A percentile compares a stretch with the other conserved stretches of the same genome.
Evolutionary conservation across 225 moss, liverwort and hornwort species (phyloP).

Genomic region (Straminergon stramineum): DNA sequence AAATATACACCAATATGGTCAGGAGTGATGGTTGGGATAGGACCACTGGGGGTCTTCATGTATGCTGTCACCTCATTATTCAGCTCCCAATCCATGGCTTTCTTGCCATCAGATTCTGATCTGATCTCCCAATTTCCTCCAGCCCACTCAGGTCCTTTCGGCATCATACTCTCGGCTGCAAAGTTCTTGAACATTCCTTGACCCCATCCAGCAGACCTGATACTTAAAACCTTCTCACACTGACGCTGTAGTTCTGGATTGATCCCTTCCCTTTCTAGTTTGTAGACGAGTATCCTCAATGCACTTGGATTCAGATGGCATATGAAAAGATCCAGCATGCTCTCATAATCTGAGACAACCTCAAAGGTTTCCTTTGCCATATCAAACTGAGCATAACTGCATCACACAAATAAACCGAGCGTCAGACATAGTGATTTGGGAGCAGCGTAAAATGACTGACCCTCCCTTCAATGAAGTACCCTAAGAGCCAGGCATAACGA

Average conservation of each 20-base stretch:
- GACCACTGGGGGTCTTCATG: slow-evolving; percentile 87
- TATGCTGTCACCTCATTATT: slow-evolving; percentile 98
- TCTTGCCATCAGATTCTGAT: slow-evolving; percentile 62
- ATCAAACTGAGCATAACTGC: slow-evolving; percentile 95
- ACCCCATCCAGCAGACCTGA: slow-evolving; percentile 85
- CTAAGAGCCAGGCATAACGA: neutral
- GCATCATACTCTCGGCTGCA: slow-evolving; percentile 96
- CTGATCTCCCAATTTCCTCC: slow-evolving; percentile 99
- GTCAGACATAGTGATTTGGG: neutral
- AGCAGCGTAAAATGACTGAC: neutral
- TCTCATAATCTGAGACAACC: slow-evolving; percentile 83
- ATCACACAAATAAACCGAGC: neutral
- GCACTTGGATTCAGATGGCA: slow-evolving; percentile 99
- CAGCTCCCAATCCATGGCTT: slow-evolving; percentile 80
- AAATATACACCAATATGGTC: slow-evolving; percentile 98
- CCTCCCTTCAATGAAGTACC: neutral
- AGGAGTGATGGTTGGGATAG: slow-evolving; percentile 92
- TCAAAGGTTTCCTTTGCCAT: slow-evolving; percentile 94
- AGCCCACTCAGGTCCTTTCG: slow-evolving; percentile 96
- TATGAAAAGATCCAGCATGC: slow-evolving; percentile 91
- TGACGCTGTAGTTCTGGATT: slow-evolving; percentile 89
- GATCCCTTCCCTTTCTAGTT: slow-evolving; percentile 76
- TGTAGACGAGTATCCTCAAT: slow-evolving; percentile 82
- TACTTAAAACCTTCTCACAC: slow-evolving; percentile 84
- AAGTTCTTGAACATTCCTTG: slow-evolving; percentile 90